These are phyloP conservation scores for Neurospora pannonica DNA, from an alignment of 495 filamentous ascomycete genomes.

Conservation along the genomic window DNA sequence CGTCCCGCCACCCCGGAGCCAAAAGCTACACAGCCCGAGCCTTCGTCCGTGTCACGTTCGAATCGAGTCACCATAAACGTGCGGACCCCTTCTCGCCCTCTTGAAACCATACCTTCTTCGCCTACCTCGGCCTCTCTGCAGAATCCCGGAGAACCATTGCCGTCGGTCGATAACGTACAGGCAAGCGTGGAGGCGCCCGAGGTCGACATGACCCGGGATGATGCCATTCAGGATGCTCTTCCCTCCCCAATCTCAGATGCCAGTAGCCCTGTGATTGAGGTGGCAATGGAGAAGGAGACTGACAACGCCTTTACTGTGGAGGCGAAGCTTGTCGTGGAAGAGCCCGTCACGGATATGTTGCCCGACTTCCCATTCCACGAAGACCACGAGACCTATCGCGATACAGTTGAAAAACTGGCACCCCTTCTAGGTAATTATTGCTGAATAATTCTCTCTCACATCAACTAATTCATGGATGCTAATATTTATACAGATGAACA, in stretches of 20 bases:
- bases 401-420: slow-evolving; percentile 24
- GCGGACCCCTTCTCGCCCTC: slow-evolving; percentile 28
- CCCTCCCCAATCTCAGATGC: slow-evolving; percentile 29
- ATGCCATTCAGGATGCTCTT: slow-evolving; percentile 15
- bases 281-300: slow-evolving; percentile 22
- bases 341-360: slow-evolving; percentile 20
- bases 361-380: slow-evolving; percentile 33
- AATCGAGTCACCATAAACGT: slow-evolving; percentile 47
- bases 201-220: slow-evolving; percentile 24
- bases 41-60: slow-evolving; percentile 27
- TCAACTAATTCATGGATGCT: slow-evolving; percentile 1
- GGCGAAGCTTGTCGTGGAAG: not conserved
- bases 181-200: slow-evolving; percentile 34
- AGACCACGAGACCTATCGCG: slow-evolving; percentile 25
- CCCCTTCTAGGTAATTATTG: not conserved
- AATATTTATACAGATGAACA: slow-evolving; percentile 29
- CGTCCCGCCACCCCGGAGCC: slow-evolving; percentile 29
- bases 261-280: slow-evolving; percentile 29
- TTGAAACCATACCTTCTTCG: slow-evolving; percentile 34
- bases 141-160: slow-evolving; percentile 9
- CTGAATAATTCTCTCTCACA: not conserved
- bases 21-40: slow-evolving; percentile 14
- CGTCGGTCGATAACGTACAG: slow-evolving; percentile 20
- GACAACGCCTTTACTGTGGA: slow-evolving; percentile 19
- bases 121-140: slow-evolving; percentile 34